Conservation (phyloP, 1,139 yeast species). For the Kodamaea anthophila region DNA sequence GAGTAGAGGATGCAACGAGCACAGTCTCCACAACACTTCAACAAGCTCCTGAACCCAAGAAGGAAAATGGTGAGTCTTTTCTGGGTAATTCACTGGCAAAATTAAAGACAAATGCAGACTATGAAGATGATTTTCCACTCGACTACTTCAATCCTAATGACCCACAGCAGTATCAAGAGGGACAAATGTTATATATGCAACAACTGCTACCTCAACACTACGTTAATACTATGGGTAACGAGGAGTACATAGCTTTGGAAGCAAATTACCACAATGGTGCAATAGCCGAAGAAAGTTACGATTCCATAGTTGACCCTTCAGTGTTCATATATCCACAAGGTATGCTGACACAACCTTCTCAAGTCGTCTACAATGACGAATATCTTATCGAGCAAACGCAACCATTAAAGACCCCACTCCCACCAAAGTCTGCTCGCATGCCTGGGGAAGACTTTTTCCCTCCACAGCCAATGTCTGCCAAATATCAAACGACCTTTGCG, state of each 20-base stretch:
- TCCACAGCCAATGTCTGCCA: constrained; percentile 17
- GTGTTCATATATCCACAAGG: constrained; percentile 13
- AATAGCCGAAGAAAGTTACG: constrained; percentile 21
- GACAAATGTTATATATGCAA: constrained; percentile 32
- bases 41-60: constrained; percentile 1
- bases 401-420: constrained; percentile 23
- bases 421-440: constrained; percentile 14
- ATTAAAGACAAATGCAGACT: constrained; percentile 16
- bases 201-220: constrained; percentile 36
- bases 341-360: constrained; percentile 15
- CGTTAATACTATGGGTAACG: constrained; percentile 6
- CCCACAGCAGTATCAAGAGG: constrained; percentile 9
- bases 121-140: constrained; percentile 63
- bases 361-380: constrained; percentile 35
- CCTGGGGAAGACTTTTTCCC: constrained; percentile 19
- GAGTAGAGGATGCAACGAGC: constrained; percentile 1
- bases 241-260: constrained; percentile 33
- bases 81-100: constrained; percentile 23
- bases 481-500: constrained; percentile 14
- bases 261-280: constrained; percentile 18
- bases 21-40: neutral
- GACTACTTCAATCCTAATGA: constrained; percentile 45
- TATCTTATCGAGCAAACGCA: constrained; percentile 45
- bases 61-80: constrained; percentile 15
- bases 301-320: constrained; percentile 25